Evolutionary conservation across 2,329 filamentous ascomycete genomes (phyloP), one percentile per base, ranked within the genome.

Genomic region (Aspergillus spinulosporus): DNA sequence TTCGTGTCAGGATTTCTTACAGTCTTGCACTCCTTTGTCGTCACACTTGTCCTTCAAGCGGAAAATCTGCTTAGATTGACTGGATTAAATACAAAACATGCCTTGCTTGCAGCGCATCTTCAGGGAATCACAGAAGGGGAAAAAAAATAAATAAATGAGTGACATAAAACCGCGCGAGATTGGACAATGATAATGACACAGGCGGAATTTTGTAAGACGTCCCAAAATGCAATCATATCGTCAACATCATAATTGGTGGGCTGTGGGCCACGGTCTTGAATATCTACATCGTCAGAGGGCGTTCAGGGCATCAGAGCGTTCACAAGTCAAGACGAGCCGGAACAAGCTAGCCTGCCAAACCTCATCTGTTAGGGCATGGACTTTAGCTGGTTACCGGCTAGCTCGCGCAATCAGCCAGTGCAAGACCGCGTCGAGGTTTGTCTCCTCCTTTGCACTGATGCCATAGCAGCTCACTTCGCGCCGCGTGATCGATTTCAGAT

Each of bases 381-480:
- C 37, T 29, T 40, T 47, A 42, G 37, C 11, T 12, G 7, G 42
- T 84, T 77, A 92, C 77, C 87, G 87, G 71, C 82, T 90, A 61
- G 92, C 88, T 73, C 90, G 89, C 65, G 92, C 93, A 74, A 99
- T 93, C 72, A 99, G 81, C 90, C 94, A 99, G 73, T 96, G 90
- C 67, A 99, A 81, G 51, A 99, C 94, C 5, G 93, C 94, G 71
- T 99, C 93, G 63, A 99, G 85, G 77, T 99, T 99, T 56, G 93
- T 99, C 78, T 99, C 94, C 74, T 97, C 93, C 76, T 97, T 97
- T 59, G 93, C 94, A 73, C 92, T 97, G 78, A 99, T 97, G 60
- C 93, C 93, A 75, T 99, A 99, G 78, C 94, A 97, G 78, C 91
- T 96, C 66, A 99, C 93, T 75, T 99, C 94, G 54, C 94, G 90